Percentiles rank a stretch among this genome's conserved stretches.
phyloP scores from a whole-genome alignment of 108 stramenopile genomes.

The Stephanodiscus minutulus region DNA sequence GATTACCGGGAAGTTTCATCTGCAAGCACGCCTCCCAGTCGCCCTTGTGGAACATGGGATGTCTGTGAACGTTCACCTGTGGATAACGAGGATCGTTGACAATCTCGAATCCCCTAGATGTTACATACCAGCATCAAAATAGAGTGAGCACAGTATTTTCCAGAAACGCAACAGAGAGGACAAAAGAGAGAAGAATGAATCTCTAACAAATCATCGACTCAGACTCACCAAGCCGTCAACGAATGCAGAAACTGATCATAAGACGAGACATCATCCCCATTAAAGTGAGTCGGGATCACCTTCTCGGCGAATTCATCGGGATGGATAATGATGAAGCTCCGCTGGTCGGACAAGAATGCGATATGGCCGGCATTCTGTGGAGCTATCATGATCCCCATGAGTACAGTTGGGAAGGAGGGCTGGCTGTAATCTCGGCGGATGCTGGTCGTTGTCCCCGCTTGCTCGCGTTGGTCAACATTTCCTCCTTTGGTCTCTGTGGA shows the following conservation, averaged over 20 bases:
- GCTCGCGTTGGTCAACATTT: no score
- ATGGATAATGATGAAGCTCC: slow-evolving; percentile 30
- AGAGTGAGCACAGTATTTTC: background rate
- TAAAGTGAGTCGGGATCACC: slow-evolving; percentile 22
- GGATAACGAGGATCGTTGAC: slow-evolving; percentile 27
- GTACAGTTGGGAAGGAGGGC: slow-evolving; percentile 30
- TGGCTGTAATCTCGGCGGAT: background rate
- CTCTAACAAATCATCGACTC: background rate
- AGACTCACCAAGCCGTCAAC: slow-evolving; percentile 12
- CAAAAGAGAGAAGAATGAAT: background rate
- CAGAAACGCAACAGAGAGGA: background rate
- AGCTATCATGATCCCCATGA: slow-evolving; percentile 32
- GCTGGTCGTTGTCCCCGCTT: no score
- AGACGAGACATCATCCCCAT: slow-evolving; percentile 8
- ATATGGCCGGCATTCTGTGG: slow-evolving; percentile 19
- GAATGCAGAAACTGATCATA: slow-evolving; percentile 24
- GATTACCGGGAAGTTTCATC: slow-evolving; percentile 34
- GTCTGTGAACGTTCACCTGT: slow-evolving; percentile 67
- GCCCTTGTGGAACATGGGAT: slow-evolving; percentile 62
- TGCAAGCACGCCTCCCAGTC: slow-evolving; percentile 48
- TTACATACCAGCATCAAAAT: background rate
- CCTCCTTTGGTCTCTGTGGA: no score
- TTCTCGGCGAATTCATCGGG: slow-evolving; percentile 16
- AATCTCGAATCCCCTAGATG: slow-evolving; percentile 33
- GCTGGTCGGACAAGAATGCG: slow-evolving; percentile 29